Conservation (phyloP, 2,329 filamentous ascomycete genomes). For the Penicillium sclerotigenum region DNA sequence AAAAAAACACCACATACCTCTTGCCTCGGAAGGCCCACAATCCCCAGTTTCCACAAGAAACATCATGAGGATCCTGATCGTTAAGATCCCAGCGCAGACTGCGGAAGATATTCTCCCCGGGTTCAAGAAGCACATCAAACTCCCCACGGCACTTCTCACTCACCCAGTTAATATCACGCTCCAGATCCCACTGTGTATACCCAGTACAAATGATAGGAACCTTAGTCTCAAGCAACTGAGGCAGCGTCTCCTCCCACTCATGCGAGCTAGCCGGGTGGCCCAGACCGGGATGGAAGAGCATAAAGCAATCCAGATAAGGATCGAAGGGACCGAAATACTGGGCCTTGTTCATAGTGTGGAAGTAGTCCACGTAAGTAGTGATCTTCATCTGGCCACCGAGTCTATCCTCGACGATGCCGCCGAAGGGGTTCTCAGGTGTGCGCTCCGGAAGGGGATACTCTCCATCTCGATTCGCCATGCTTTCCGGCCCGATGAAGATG, state of each 20-base stretch:
- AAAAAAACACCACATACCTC: constrained; percentile 61
- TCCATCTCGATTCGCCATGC: constrained; percentile 87
- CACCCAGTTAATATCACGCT: constrained; percentile 88
- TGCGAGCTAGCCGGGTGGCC: constrained; percentile 90
- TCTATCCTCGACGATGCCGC: constrained; percentile 88
- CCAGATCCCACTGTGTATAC: constrained; percentile 93
- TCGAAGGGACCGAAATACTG: constrained; percentile 92
- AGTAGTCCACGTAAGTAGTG: constrained; percentile 96
- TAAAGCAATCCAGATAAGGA: constrained; percentile 96
- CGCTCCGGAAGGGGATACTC: constrained; percentile 89
- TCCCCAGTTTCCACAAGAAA: constrained; percentile 96
- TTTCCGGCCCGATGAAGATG: constrained; percentile 92
- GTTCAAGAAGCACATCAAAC: constrained; percentile 86
- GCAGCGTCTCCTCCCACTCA: constrained; percentile 90
- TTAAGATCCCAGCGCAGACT: constrained; percentile 97
- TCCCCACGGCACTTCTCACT: constrained; percentile 80
- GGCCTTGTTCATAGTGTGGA: constrained; percentile 90
- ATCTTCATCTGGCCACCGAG: constrained; percentile 90
- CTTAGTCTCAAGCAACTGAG: constrained; percentile 89
- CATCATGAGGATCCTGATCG: constrained; percentile 87
- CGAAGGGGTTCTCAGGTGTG: constrained; percentile 83
- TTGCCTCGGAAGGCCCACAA: constrained; percentile 97
- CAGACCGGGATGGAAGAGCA: constrained; percentile 93
- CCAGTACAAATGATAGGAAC: constrained; percentile 91
- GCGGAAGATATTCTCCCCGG: constrained; percentile 89